Evolutionary conservation across 257 asterid species (phyloP).

Genomic region (Solanum lignicaule): DNA sequence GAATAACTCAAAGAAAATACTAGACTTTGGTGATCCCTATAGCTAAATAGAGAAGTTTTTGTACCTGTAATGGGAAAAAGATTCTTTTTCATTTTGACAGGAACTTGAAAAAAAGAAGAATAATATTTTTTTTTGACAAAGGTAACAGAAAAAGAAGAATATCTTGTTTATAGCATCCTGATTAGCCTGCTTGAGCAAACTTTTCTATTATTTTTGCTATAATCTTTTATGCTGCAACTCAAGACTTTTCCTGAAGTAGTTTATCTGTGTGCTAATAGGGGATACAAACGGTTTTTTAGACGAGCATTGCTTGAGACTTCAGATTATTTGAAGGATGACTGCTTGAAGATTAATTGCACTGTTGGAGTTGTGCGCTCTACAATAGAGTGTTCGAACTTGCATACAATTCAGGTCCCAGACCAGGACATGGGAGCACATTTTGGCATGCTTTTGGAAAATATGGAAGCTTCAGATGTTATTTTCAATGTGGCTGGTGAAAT

Average conservation of each 20-base stretch:
- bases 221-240: background rate
- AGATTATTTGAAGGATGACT: slow-evolving; percentile 96
- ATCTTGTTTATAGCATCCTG: background rate
- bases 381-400: slow-evolving; percentile 68
- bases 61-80: background rate
- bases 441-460: slow-evolving; percentile 76
- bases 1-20: background rate
- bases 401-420: slow-evolving; percentile 80
- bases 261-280: slow-evolving; percentile 38
- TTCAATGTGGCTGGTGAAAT: slow-evolving; percentile 76
- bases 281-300: slow-evolving; percentile 88
- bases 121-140: too few species aligned
- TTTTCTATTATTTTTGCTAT: background rate
- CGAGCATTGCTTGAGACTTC: slow-evolving; percentile 82
- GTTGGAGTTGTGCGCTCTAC: slow-evolving; percentile 98
- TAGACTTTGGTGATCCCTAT: background rate
- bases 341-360: slow-evolving; percentile 96
- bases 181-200: background rate
- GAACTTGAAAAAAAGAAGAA: background rate
- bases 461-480: slow-evolving; percentile 74
- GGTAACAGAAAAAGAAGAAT: background rate
- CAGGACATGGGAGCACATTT: slow-evolving; percentile 83
- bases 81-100: background rate
- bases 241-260: background rate
- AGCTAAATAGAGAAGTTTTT: background rate